Conservation (phyloP, 2,329 filamentous ascomycete genomes). For the Hyphodiscus sp. region DNA sequence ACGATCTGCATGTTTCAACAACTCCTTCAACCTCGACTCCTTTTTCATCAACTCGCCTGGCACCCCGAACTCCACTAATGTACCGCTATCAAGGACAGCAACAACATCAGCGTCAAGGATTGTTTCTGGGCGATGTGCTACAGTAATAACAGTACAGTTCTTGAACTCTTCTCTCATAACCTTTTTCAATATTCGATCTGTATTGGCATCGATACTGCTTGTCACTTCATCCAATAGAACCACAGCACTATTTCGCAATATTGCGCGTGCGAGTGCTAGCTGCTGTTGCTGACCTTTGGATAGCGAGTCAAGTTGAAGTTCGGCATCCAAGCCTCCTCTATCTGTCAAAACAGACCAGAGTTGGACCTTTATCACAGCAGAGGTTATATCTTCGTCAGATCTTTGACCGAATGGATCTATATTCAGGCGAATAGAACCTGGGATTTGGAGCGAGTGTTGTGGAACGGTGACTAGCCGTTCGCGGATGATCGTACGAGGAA, state of each 20-base stretch:
- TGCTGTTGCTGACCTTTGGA: slow-evolving; percentile 29
- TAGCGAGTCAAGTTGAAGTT: slow-evolving; percentile 1
- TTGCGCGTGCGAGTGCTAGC: slow-evolving; percentile 1
- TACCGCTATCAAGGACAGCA: slow-evolving; percentile 68
- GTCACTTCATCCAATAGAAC: slow-evolving; percentile 35
- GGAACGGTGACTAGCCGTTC: slow-evolving; percentile 91
- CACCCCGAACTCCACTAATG: slow-evolving; percentile 72
- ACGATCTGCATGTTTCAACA: not conserved
- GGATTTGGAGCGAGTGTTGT: slow-evolving; percentile 88
- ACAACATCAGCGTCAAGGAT: slow-evolving; percentile 87
- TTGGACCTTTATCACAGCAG: slow-evolving; percentile 70
- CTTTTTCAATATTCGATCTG: slow-evolving; percentile 47
- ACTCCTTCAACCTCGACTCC: not conserved
- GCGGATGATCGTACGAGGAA: slow-evolving; percentile 83
- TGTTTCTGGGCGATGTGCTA: slow-evolving; percentile 82
- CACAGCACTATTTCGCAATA: slow-evolving; percentile 4
- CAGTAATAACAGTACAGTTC: slow-evolving; percentile 84
- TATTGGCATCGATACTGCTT: slow-evolving; percentile 49
- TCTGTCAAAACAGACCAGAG: slow-evolving; percentile 6
- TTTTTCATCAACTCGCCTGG: slow-evolving; percentile 53
- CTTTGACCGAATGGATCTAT: slow-evolving; percentile 81
- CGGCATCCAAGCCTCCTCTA: slow-evolving; percentile 28
- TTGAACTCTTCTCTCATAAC: slow-evolving; percentile 49
- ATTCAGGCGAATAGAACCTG: slow-evolving; percentile 80
- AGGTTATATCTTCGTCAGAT: slow-evolving; percentile 80